Percentiles rank a stretch among this genome's conserved stretches.
Evolutionary conservation across 768 basidiomycete species (phyloP).

Genomic region (Lactarius sp.): DNA sequence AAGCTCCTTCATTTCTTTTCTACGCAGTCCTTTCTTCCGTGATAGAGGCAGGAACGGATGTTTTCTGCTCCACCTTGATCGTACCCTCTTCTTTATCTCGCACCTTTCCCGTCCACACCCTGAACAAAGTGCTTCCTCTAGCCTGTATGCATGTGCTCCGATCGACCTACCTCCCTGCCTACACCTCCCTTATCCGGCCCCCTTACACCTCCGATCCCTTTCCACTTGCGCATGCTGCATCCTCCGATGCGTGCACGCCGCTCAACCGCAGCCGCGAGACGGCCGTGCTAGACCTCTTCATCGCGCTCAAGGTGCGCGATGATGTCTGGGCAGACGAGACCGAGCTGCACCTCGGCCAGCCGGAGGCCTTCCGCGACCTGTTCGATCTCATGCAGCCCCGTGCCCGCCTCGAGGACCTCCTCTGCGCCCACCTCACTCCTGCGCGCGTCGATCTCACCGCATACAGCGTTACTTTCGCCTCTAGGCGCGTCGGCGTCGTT

Average conservation of each 20-base stretch:
- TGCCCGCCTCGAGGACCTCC: conserved; percentile 70
- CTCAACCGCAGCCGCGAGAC: conserved; percentile 67
- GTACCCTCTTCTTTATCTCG: neutral
- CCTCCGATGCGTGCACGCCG: conserved; percentile 28
- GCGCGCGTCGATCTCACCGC: conserved; percentile 32
- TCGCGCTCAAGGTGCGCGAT: conserved; percentile 73
- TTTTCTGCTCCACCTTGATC: neutral
- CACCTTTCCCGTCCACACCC: neutral
- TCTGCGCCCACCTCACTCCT: conserved; percentile 41
- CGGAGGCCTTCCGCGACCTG: conserved; percentile 72
- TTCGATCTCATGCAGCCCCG: conserved; percentile 75
- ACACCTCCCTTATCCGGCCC: conserved; percentile 52
- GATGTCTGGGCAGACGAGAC: conserved; percentile 74
- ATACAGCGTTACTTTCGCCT: conserved; percentile 12
- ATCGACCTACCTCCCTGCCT: conserved; percentile 65
- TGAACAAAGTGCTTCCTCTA: conserved; percentile 24
- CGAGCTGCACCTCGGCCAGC: conserved; percentile 67
- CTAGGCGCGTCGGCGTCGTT: conserved; percentile 10
- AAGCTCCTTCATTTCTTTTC: conserved; percentile 15
- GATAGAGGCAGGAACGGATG: too few species aligned
- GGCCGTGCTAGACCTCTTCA: conserved; percentile 67
- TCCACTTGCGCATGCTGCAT: conserved; percentile 29
- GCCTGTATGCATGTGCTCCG: conserved; percentile 81
- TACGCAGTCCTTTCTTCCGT: too few species aligned
- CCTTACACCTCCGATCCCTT: conserved; percentile 81